Conservation (phyloP, 2,329 filamentous ascomycete genomes). For the Lizonia empirigonia region DNA sequence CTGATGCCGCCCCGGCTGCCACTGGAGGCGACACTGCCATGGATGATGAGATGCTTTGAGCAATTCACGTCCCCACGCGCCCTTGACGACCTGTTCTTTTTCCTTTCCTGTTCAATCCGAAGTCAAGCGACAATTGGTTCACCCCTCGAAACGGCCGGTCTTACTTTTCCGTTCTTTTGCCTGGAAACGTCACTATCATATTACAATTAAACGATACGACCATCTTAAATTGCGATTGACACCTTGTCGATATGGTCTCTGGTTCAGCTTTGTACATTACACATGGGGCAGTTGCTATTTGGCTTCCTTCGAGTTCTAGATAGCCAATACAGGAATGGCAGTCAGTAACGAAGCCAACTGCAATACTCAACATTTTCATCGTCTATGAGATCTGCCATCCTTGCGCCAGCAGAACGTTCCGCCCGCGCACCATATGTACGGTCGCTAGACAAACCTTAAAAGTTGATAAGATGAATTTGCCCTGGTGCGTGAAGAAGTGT, state of each 20-base stretch:
- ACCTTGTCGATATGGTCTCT: slow-evolving; percentile 11
- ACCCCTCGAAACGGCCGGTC: slow-evolving; percentile 18
- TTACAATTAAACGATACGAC: slow-evolving; percentile 17
- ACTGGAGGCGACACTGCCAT: slow-evolving; percentile 46
- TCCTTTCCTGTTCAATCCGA: slow-evolving; percentile 7
- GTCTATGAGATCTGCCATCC: background rate
- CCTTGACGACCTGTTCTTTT: slow-evolving; percentile 12
- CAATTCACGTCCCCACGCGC: background rate
- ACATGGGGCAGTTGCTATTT: slow-evolving; percentile 17
- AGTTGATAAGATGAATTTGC: too few species aligned
- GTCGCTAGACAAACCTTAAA: background rate
- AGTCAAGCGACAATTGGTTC: slow-evolving; percentile 15
- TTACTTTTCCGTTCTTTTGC: slow-evolving; percentile 18
- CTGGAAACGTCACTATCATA: slow-evolving; percentile 24
- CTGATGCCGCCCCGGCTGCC: slow-evolving; percentile 52
- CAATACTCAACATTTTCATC: background rate
- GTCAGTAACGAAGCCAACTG: slow-evolving; percentile 2
- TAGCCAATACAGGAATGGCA: slow-evolving; percentile 27
- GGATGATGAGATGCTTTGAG: slow-evolving; percentile 50
- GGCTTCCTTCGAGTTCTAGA: slow-evolving; percentile 15
- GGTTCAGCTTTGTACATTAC: slow-evolving; percentile 34
- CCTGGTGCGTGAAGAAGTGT: background rate
- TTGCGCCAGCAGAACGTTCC: background rate
- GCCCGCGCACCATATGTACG: background rate
- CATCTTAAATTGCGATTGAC: slow-evolving; percentile 14